A percentile compares a stretch with the other conserved stretches of the same genome.
These are phyloP conservation scores for Apiospora pterosperma DNA, from an alignment of 2,329 filamentous ascomycete genomes.

Conservation along the genomic window DNA sequence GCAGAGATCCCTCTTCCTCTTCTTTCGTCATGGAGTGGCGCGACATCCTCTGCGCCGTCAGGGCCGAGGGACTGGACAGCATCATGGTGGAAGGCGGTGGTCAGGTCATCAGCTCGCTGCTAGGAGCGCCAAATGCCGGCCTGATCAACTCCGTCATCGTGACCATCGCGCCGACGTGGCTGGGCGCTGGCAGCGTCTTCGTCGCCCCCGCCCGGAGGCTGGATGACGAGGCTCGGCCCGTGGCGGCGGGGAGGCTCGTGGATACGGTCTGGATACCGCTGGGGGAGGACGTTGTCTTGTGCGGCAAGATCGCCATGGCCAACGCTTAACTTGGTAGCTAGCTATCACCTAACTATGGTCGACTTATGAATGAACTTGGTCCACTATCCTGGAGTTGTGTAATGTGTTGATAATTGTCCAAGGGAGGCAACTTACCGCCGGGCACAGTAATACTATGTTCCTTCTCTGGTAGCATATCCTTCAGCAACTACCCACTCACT, in stretches of 20 bases:
- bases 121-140: conserved; percentile 57
- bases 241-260: conserved; percentile 61
- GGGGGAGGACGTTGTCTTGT: conserved; percentile 80
- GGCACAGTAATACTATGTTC: no score
- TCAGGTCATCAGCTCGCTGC: conserved; percentile 74
- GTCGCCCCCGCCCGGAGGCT: conserved; percentile 65
- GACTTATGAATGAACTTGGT: not conserved
- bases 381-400: not conserved
- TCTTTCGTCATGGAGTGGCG: conserved; percentile 47
- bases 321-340: not conserved
- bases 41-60: conserved; percentile 58
- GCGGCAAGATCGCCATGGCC: conserved; percentile 47
- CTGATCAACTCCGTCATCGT: conserved; percentile 77
- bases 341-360: not conserved
- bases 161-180: conserved; percentile 84
- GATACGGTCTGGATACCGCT: conserved; percentile 73
- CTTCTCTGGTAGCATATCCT: no score
- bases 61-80: conserved; percentile 61
- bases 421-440: no score
- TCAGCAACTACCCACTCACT: no score
- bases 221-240: conserved; percentile 45
- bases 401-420: no score
- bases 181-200: conserved; percentile 78
- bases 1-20: not conserved
- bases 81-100: conserved; percentile 93